A percentile compares a stretch with the other conserved stretches of the same genome.
Evolutionary conservation across 192 early-diverging fungal species (phyloP).

Genomic region (Dimargaris cristalligena): DNA sequence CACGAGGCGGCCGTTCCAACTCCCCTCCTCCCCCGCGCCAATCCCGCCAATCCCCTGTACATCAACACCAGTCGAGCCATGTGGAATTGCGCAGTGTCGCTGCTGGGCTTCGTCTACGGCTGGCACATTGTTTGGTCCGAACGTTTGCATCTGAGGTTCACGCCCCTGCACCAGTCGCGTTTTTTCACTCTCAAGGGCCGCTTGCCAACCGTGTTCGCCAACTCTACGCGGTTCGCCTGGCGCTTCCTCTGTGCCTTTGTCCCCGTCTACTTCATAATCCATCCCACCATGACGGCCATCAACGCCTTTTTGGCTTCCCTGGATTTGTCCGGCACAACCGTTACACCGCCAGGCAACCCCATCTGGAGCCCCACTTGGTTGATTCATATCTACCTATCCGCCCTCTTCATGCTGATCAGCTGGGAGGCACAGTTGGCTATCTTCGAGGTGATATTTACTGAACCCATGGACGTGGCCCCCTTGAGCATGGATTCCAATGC

Average conservation of each 20-base stretch:
- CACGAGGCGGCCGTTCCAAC: background rate
- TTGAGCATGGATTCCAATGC: conserved; percentile 3
- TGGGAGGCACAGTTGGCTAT: background rate
- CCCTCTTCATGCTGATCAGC: background rate
- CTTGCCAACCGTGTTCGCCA: background rate
- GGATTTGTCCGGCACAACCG: no score
- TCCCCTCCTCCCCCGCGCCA: background rate
- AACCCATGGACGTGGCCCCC: background rate
- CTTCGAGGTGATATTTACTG: conserved; percentile 8
- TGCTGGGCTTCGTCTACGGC: background rate
- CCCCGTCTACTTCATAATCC: background rate
- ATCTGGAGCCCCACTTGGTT: background rate
- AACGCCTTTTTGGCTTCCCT: background rate
- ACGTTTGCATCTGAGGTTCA: conserved; percentile 3
- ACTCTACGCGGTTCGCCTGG: background rate
- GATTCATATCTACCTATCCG: background rate
- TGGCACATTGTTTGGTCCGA: background rate
- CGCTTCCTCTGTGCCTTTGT: background rate
- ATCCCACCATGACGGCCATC: background rate
- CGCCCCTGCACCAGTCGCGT: background rate
- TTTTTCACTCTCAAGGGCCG: conserved; percentile 6
- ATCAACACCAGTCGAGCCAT: background rate
- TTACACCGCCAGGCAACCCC: background rate
- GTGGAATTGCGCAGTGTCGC: background rate
- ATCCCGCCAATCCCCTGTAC: background rate